These are phyloP conservation scores for Naganishia antarctica DNA, from an alignment of 768 basidiomycete species.

Conservation along the genomic window DNA sequence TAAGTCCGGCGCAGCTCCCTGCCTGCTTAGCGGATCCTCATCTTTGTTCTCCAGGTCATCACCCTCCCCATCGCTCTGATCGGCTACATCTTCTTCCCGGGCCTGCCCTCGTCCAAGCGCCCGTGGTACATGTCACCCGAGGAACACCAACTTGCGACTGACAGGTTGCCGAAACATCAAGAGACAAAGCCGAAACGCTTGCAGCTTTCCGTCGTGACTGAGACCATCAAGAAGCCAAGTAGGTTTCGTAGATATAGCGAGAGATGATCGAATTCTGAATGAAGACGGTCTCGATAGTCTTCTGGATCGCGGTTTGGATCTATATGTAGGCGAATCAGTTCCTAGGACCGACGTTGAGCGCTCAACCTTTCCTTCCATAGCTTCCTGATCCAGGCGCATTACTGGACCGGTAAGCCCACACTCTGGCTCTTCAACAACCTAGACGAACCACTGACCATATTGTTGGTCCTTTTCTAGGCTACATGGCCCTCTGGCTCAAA, in stretches of 20 bases:
- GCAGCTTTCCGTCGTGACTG: slow-evolving; percentile 31
- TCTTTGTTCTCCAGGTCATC: too few species aligned
- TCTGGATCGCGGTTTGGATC: not conserved
- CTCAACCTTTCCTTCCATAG: slow-evolving; percentile 5
- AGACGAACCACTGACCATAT: too few species aligned
- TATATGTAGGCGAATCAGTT: not conserved
- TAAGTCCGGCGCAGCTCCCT: too few species aligned
- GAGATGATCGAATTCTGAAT: too few species aligned
- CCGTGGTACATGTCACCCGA: slow-evolving; percentile 39
- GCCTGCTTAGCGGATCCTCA: too few species aligned
- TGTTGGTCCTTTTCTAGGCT: not conserved
- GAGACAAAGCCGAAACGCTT: slow-evolving; percentile 26
- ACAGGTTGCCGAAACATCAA: slow-evolving; percentile 24
- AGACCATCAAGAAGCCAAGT: slow-evolving; percentile 31
- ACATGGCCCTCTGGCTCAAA: slow-evolving; percentile 40
- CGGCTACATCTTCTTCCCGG: slow-evolving; percentile 40
- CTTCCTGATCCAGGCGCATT: slow-evolving; percentile 30
- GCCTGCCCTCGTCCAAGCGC: slow-evolving; percentile 38
- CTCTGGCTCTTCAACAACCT: too few species aligned
- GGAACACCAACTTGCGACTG: slow-evolving; percentile 33
- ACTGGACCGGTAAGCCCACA: slow-evolving; percentile 27
- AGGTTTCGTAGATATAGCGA: slow-evolving; percentile 2
- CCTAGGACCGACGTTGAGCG: too few species aligned
- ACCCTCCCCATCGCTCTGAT: slow-evolving; percentile 29
- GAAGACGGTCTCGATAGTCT: too few species aligned